Percentiles rank a stretch among this genome's conserved stretches.
phyloP scores from a whole-genome alignment of 139 green algal species.

The Chara braunii region DNA sequence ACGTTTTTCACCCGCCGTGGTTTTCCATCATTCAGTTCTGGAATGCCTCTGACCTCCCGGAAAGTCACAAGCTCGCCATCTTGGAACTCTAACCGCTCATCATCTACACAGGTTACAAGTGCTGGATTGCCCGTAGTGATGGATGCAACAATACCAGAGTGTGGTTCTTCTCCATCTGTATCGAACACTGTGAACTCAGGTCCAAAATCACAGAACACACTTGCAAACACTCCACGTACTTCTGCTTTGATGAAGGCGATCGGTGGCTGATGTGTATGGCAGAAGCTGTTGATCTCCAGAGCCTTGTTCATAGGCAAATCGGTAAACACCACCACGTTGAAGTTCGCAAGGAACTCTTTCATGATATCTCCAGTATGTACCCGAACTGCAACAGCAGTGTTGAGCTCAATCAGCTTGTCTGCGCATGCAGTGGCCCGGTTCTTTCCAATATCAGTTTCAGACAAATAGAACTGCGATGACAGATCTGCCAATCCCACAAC shows the following conservation, averaged over 20 bases:
- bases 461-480: constrained; percentile 89
- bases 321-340: constrained; percentile 81
- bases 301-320: constrained; percentile 52
- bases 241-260: constrained; percentile 80
- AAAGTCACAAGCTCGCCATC: constrained; percentile 55
- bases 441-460: constrained; percentile 72
- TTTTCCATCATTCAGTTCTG: constrained; percentile 4
- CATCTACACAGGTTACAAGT: constrained; percentile 87
- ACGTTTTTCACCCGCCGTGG: constrained; percentile 64
- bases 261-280: constrained; percentile 48
- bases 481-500: constrained; percentile 61
- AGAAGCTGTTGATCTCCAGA: constrained; percentile 65
- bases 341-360: constrained; percentile 60
- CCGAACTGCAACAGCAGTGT: constrained; percentile 72
- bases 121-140: constrained; percentile 60
- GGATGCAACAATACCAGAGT: constrained; percentile 83
- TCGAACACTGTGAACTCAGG: constrained; percentile 73
- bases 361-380: constrained; percentile 50
- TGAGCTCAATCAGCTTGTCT: constrained; percentile 88
- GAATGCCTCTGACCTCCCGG: constrained; percentile 57
- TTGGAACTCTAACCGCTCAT: constrained; percentile 93
- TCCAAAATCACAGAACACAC: constrained; percentile 92
- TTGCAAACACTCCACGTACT: constrained; percentile 78
- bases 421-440: constrained; percentile 83
- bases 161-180: constrained; percentile 69